A percentile compares a stretch with the other conserved stretches of the same genome.
These are phyloP conservation scores for Phytophthora pistaciae DNA, from an alignment of 352 stramenopile genomes.

Conservation along the genomic window DNA sequence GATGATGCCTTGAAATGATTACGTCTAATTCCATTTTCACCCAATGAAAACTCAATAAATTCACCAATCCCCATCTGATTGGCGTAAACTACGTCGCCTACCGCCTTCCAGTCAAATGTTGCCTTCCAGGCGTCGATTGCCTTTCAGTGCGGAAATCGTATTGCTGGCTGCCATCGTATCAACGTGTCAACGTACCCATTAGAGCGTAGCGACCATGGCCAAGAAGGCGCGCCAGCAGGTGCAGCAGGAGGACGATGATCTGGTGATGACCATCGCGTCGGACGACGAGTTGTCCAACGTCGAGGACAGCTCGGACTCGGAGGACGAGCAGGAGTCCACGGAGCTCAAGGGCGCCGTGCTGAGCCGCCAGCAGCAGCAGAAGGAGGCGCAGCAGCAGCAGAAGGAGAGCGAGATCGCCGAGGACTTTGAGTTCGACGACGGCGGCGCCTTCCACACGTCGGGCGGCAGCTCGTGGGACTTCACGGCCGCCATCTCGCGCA, in stretches of 20 bases:
- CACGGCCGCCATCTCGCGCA: slow-evolving; percentile 87
- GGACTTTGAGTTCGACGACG: slow-evolving; percentile 89
- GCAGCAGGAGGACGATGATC: slow-evolving; percentile 53
- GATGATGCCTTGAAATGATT: too few species aligned
- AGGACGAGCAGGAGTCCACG: slow-evolving; percentile 42
- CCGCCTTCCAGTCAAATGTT: slow-evolving; percentile 36
- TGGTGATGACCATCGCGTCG: slow-evolving; percentile 92
- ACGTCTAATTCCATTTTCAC: background rate
- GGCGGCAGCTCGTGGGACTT: slow-evolving; percentile 88
- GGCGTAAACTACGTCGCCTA: slow-evolving; percentile 11
- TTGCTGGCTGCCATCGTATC: slow-evolving; percentile 25
- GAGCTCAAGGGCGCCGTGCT: slow-evolving; percentile 73
- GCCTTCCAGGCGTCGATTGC: background rate
- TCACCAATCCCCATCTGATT: slow-evolving; percentile 3
- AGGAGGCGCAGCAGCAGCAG: slow-evolving; percentile 45
- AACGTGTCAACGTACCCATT: background rate
- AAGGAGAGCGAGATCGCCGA: slow-evolving; percentile 79
- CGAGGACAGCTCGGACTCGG: slow-evolving; percentile 83
- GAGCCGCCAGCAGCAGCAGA: slow-evolving; percentile 66
- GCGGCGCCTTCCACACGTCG: slow-evolving; percentile 51
- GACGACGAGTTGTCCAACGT: slow-evolving; percentile 83
- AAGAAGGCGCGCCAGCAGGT: slow-evolving; percentile 14
- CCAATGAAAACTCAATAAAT: slow-evolving; percentile 8
- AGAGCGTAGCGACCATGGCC: slow-evolving; percentile 19
- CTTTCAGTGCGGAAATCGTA: slow-evolving; percentile 17